A percentile compares a stretch with the other conserved stretches of the same genome.
Evolutionary conservation across 2,329 filamentous ascomycete species (phyloP).

Genomic region (Trichoderma pleuroti): DNA sequence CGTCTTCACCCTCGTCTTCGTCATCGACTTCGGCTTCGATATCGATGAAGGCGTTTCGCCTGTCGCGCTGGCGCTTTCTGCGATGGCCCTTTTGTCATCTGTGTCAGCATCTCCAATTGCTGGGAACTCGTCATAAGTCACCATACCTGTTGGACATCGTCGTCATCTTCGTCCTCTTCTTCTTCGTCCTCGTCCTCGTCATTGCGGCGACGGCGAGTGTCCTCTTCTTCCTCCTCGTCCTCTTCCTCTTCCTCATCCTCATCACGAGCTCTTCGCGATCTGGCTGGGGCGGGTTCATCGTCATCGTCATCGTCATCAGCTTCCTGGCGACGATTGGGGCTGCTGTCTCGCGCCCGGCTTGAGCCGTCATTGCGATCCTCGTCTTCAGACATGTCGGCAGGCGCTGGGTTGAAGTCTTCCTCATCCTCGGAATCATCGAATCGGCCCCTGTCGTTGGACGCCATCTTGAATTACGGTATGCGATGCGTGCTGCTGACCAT

Average conservation of each 20-base stretch:
- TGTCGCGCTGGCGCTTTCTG: constrained; percentile 75
- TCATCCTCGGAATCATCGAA: constrained; percentile 71
- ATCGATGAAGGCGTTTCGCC: constrained; percentile 87
- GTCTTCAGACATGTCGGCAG: constrained; percentile 68
- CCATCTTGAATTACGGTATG: constrained; percentile 38
- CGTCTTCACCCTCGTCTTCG: constrained; percentile 81
- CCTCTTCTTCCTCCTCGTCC: constrained; percentile 33
- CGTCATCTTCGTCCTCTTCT: constrained; percentile 60
- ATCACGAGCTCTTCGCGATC: constrained; percentile 25
- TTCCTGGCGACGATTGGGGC: constrained; percentile 26
- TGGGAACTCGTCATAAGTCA: not conserved
- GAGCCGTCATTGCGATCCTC: constrained; percentile 39
- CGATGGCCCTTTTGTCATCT: constrained; percentile 54
- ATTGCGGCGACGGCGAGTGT: constrained; percentile 22
- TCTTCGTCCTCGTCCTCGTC: constrained; percentile 36
- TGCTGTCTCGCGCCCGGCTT: constrained; percentile 36
- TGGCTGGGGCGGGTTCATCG: not conserved
- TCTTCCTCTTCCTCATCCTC: constrained; percentile 42
- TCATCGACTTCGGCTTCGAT: constrained; percentile 98
- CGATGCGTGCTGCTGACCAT: constrained; percentile 10
- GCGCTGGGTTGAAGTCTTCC: constrained; percentile 82
- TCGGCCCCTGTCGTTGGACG: constrained; percentile 44
- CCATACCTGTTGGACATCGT: constrained; percentile 64
- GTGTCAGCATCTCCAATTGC: constrained; percentile 24
- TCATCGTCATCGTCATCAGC: constrained; percentile 33